phyloP scores from a whole-genome alignment of 2,329 filamentous ascomycete species.

The Colletotrichum lini region DNA sequence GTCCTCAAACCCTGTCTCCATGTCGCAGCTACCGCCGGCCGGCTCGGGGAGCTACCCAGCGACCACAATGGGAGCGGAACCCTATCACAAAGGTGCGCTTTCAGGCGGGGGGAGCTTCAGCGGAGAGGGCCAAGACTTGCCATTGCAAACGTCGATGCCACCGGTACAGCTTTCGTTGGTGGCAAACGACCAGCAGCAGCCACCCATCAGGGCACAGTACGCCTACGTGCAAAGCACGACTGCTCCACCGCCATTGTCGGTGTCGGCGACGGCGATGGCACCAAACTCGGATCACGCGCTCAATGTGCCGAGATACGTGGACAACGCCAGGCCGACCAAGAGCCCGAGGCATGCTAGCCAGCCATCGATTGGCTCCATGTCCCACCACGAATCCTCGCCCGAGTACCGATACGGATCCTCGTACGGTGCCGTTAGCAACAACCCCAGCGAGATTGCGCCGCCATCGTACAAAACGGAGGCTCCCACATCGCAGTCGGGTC shows the following conservation, averaged over 20 bases:
- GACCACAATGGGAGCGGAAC: conserved; percentile 64
- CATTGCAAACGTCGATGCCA: conserved; percentile 68
- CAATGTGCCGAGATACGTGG: conserved; percentile 71
- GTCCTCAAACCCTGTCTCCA: conserved; percentile 58
- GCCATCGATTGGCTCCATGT: conserved; percentile 66
- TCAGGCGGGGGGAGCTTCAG: conserved; percentile 63
- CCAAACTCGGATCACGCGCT: conserved; percentile 59
- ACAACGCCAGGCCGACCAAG: conserved; percentile 70
- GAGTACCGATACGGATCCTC: conserved; percentile 72
- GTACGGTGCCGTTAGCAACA: conserved; percentile 54
- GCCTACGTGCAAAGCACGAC: conserved; percentile 67
- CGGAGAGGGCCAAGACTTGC: conserved; percentile 68
- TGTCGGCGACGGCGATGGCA: conserved; percentile 55
- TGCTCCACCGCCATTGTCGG: conserved; percentile 65
- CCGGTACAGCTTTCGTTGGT: conserved; percentile 67
- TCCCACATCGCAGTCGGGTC: conserved; percentile 47
- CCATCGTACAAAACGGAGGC: conserved; percentile 51
- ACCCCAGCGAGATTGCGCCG: conserved; percentile 52
- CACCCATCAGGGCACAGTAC: conserved; percentile 68
- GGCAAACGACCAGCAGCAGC: conserved; percentile 62
- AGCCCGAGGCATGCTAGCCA: conserved; percentile 69
- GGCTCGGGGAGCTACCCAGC: conserved; percentile 64
- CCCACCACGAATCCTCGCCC: conserved; percentile 63
- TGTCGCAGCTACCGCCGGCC: conserved; percentile 65
- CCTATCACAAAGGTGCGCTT: conserved; percentile 68